Conservation (phyloP, 176 grass and related monocot species). For the Cymbopogon citratus region DNA sequence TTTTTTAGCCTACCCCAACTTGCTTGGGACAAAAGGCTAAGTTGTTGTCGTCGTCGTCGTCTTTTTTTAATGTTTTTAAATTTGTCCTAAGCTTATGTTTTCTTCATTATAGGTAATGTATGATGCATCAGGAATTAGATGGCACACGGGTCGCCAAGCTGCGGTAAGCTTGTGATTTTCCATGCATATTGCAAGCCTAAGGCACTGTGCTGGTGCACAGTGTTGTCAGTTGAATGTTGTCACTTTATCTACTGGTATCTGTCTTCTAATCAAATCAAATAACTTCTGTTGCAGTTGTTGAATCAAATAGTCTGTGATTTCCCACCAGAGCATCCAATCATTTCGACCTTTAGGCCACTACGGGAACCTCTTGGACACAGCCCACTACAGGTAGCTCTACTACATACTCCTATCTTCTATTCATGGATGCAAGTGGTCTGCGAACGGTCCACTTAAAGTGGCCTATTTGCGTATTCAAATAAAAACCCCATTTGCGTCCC, state of each 20-base stretch:
- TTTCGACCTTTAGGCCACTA: slow-evolving; percentile 79
- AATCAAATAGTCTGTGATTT: slow-evolving; percentile 98
- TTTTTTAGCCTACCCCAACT: no score
- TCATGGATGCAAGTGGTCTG: not conserved
- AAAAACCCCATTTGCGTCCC: not conserved
- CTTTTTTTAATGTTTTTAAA: not conserved
- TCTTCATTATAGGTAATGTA: slow-evolving; percentile 78
- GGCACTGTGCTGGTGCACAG: not conserved
- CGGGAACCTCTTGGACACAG: slow-evolving; percentile 89
- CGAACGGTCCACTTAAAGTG: not conserved
- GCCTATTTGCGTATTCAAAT: not conserved
- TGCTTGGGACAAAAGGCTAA: no score
- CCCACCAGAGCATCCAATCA: slow-evolving; percentile 71
- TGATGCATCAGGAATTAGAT: slow-evolving; percentile 94
- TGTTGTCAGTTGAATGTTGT: not conserved
- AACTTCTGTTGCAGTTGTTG: slow-evolving; percentile 61
- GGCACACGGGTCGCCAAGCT: slow-evolving; percentile 95
- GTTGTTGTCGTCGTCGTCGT: no score
- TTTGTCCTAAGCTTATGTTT: slow-evolving; percentile 9
- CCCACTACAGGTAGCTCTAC: slow-evolving; percentile 74
- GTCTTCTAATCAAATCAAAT: slow-evolving; percentile 6
- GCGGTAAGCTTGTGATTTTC: slow-evolving; percentile 50
- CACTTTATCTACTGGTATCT: not conserved
- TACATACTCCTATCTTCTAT: not conserved
- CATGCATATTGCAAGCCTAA: not conserved